These are phyloP conservation scores for Alternaria solani DNA, from an alignment of 2,329 filamentous ascomycete species.

Conservation along the genomic window DNA sequence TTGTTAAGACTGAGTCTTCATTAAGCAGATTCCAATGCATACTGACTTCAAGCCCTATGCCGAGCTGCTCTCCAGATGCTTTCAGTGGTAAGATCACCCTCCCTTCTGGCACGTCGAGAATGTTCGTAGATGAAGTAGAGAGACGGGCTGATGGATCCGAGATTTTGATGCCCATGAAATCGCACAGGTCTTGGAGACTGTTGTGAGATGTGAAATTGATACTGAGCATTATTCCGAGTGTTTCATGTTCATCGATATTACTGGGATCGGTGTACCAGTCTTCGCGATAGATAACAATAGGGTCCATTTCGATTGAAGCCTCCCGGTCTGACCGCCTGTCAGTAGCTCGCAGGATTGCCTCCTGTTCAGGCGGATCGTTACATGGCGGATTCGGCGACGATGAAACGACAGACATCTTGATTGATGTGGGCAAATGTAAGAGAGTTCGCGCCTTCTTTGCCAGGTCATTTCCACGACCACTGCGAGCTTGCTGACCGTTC, in stretches of 20 bases:
- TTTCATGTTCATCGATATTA: neutral
- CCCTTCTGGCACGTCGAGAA: slow-evolving; percentile 35
- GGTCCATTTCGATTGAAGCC: slow-evolving; percentile 15
- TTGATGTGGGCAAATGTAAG: slow-evolving; percentile 6
- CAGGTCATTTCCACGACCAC: neutral
- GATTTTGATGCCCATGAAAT: slow-evolving; percentile 25
- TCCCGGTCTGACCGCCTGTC: slow-evolving; percentile 1
- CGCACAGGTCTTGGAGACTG: slow-evolving; percentile 38
- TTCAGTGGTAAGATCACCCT: slow-evolving; percentile 20
- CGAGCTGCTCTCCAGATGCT: slow-evolving; percentile 20
- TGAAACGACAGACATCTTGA: slow-evolving; percentile 18
- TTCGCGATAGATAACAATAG: slow-evolving; percentile 32
- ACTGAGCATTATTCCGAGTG: slow-evolving; percentile 22
- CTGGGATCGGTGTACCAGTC: slow-evolving; percentile 6
- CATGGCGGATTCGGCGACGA: neutral
- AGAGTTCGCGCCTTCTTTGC: slow-evolving; percentile 12
- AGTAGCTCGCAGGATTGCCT: slow-evolving; percentile 14
- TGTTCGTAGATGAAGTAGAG: slow-evolving; percentile 35
- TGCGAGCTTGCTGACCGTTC: neutral
- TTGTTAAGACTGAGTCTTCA: slow-evolving; percentile 21
- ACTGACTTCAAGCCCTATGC: slow-evolving; percentile 30
- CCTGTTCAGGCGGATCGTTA: neutral
- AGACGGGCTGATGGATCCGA: slow-evolving; percentile 23
- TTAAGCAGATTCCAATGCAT: slow-evolving; percentile 31
- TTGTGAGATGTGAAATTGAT: slow-evolving; percentile 30